These are phyloP conservation scores for Annulohypoxylon stygium DNA, from an alignment of 495 filamentous ascomycete species.

Conservation along the genomic window DNA sequence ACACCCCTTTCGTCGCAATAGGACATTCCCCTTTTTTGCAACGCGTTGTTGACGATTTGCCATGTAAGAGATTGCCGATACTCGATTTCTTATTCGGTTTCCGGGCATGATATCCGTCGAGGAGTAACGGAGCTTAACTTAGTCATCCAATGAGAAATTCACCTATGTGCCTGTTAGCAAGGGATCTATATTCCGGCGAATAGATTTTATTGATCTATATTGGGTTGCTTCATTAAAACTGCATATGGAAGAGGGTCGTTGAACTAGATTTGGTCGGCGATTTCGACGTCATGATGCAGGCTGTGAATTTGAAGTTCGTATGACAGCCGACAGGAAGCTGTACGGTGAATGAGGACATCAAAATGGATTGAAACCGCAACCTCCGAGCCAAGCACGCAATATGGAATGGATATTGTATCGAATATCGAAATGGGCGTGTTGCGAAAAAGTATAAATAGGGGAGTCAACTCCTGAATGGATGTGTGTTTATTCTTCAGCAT, in stretches of 20 bases:
- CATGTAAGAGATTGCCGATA: constrained; percentile 4
- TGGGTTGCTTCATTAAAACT: constrained; percentile 24
- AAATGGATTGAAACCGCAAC: background rate
- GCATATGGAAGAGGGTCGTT: background rate
- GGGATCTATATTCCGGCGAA: constrained; percentile 15
- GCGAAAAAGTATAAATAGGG: constrained; percentile 48
- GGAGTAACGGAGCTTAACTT: constrained; percentile 65
- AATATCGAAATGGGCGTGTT: background rate
- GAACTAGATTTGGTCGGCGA: background rate
- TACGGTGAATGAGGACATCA: background rate
- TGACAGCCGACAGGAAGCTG: constrained; percentile 3
- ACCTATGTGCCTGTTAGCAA: constrained; percentile 6
- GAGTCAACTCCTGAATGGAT: background rate
- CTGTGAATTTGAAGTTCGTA: background rate
- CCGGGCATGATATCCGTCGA: constrained; percentile 42
- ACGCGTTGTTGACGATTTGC: constrained; percentile 5
- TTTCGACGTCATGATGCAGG: constrained; percentile 29
- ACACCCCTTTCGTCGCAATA: constrained; percentile 22
- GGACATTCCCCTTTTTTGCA: background rate
- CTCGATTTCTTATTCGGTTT: constrained; percentile 12
- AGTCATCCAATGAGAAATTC: constrained; percentile 27
- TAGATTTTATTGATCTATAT: constrained; percentile 28
- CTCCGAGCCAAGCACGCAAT: constrained; percentile 31
- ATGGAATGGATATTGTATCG: background rate
- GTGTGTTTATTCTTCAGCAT: constrained; percentile 31